Evolutionary conservation across 306 rosid genomes (phyloP).

Genomic region (Inga laurina): DNA sequence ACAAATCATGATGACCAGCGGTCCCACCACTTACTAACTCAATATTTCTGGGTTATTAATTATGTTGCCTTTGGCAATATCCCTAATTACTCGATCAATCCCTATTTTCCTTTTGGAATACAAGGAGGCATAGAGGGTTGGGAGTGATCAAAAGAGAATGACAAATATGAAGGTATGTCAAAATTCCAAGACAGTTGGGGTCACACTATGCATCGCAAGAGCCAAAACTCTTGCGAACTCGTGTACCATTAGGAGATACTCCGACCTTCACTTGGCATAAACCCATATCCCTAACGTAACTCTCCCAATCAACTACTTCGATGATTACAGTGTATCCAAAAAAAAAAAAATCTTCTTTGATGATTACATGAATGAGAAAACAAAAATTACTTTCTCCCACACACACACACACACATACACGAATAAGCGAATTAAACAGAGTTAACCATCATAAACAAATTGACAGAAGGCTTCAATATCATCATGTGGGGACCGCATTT

Average conservation of each 20-base stretch:
- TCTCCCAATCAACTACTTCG: not conserved
- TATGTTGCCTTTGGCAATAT: not conserved
- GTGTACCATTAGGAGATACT: not conserved
- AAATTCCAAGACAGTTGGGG: not conserved
- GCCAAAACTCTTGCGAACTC: not conserved
- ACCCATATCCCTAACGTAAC: not conserved
- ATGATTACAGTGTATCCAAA: not conserved
- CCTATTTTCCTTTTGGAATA: too few relatives aligned
- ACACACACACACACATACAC: not conserved
- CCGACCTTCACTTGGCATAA: not conserved
- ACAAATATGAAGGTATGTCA: not conserved
- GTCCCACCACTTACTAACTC: not conserved
- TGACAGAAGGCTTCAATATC: not conserved
- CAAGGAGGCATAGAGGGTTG: not conserved
- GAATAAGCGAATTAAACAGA: too few relatives aligned
- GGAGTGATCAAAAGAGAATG: not conserved
- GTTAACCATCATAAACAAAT: not conserved
- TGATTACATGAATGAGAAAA: too few relatives aligned
- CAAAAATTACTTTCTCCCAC: not conserved
- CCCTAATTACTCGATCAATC: not conserved
- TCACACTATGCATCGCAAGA: not conserved
- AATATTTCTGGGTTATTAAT: not conserved
- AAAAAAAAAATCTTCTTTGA: too few relatives aligned
- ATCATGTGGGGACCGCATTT: not conserved
- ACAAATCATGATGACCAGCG: not conserved